A percentile compares a stretch with the other conserved stretches of the same genome.
Conservation (phyloP, 352 stramenopile species). For the Phytophthora ohioensis region DNA sequence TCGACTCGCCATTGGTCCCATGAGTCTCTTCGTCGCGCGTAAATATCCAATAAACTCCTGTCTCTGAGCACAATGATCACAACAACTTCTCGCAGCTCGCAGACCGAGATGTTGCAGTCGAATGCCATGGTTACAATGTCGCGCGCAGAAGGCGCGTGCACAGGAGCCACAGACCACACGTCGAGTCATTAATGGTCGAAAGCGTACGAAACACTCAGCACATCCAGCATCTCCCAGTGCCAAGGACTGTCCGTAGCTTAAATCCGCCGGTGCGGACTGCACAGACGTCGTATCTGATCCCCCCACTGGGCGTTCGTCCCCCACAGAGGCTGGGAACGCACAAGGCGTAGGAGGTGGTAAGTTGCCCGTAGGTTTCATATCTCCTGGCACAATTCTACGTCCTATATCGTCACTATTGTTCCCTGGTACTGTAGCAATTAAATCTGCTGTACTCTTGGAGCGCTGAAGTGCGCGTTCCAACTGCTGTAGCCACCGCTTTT, state of each 20-base stretch:
- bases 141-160: slow-evolving; percentile 61
- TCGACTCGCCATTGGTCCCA: slow-evolving; percentile 43
- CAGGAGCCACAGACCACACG: slow-evolving; percentile 73
- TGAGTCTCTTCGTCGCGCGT: slow-evolving; percentile 40
- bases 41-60: slow-evolving; percentile 72
- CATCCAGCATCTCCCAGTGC: slow-evolving; percentile 46
- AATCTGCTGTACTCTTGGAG: slow-evolving; percentile 34
- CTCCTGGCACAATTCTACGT: slow-evolving; percentile 62
- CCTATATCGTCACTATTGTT: slow-evolving; percentile 34
- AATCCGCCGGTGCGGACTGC: slow-evolving; percentile 16
- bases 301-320: background rate
- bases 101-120: slow-evolving; percentile 56
- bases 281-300: slow-evolving; percentile 22
- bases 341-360: slow-evolving; percentile 31
- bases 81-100: slow-evolving; percentile 52
- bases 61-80: slow-evolving; percentile 55
- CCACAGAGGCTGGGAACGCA: slow-evolving; percentile 21
- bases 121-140: slow-evolving; percentile 64
- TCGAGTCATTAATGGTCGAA: slow-evolving; percentile 53
- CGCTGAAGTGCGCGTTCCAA: slow-evolving; percentile 40
- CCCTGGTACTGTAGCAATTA: slow-evolving; percentile 11
- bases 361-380: slow-evolving; percentile 40
- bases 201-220: slow-evolving; percentile 60
- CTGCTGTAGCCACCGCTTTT: slow-evolving; percentile 56
- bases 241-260: slow-evolving; percentile 12